Evolutionary conservation across 306 rosid genomes (phyloP), one percentile per base, ranked within the genome.

Genomic region (Cicer chorassanicum): DNA sequence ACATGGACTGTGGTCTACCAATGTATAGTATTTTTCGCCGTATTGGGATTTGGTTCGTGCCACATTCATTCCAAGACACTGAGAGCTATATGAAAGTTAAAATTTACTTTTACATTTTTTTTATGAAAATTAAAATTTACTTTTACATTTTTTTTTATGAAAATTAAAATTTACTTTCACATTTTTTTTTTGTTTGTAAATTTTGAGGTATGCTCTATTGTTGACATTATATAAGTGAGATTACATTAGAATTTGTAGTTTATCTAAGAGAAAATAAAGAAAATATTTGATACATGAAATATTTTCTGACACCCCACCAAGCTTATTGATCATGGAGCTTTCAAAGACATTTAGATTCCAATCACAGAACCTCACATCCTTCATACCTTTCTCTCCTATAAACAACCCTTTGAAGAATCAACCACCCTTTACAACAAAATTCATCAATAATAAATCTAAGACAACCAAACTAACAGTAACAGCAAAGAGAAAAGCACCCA

Each of bases 401-500:
- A 61, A 45, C 2, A 72, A 55, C 62, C 65, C 71, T 15, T 68
- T 66, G 43, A 85, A 55, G 6, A 75, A 46, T 41, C 55, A 48
- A 8, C 16, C 5, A 8, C 76, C 80, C 84, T 70, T 68, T 57
- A 13, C 68, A 9, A 67, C 70, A 11, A 74, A 36, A 39, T 21
- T 60, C 57, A 68, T 36, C 19, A 42, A 14, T n/a, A 66, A 16
- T 15, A 66, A 16, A 51, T 83, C 77, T 29, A 80, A 42, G 38
- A 51, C 53, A 24, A 43, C 39, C 12, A 68, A n/a, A 54, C 68
- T 84, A 10, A 69, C 65, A 0, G 78, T 88, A 0, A 43, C 57
- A 0, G 93, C 92, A 5, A 61, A 60, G 68, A 83, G 65, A 71
- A 86, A 63, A 75, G 15, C 68, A 3, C 73, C 89, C 2, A 78